Percentiles rank a stretch among this genome's conserved stretches.
These are phyloP conservation scores for Cicer yamashitae DNA, from an alignment of 306 rosid genomes.

Conservation along the genomic window DNA sequence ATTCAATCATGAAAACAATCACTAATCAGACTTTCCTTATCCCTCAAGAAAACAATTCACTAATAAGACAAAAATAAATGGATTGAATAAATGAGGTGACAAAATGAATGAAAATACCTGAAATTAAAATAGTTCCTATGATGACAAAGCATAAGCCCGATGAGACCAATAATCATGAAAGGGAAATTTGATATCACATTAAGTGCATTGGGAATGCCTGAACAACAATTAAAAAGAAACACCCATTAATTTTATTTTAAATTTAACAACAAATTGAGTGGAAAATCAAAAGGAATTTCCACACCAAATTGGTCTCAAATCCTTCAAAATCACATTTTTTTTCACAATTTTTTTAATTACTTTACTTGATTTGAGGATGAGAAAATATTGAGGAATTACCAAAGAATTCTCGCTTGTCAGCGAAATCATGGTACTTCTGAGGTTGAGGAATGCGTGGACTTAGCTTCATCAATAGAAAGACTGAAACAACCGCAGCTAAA, in stretches of 20 bases:
- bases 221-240: not conserved
- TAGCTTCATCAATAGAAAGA: conserved; percentile 65
- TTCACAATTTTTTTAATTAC: not conserved
- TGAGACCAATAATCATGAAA: conserved; percentile 68
- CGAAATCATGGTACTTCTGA: conserved; percentile 81
- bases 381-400: conserved; percentile 49
- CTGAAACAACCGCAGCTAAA: conserved; percentile 55
- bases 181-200: conserved; percentile 92
- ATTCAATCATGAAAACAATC: too few species aligned
- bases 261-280: not conserved
- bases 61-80: too few species aligned
- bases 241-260: conserved; percentile 13
- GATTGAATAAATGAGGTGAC: not conserved
- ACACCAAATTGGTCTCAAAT: not conserved
- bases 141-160: conserved; percentile 74
- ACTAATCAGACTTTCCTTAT: too few species aligned
- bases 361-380: not conserved
- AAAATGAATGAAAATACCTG: conserved; percentile 56
- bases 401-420: conserved; percentile 68
- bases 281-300: not conserved
- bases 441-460: conserved; percentile 85
- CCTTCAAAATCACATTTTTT: conserved; percentile 7
- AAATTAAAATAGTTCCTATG: conserved; percentile 56
- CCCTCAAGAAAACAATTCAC: too few species aligned
- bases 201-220: conserved; percentile 85